Conservation (phyloP, 139 green algal genomes). For the Closterium sp. region DNA sequence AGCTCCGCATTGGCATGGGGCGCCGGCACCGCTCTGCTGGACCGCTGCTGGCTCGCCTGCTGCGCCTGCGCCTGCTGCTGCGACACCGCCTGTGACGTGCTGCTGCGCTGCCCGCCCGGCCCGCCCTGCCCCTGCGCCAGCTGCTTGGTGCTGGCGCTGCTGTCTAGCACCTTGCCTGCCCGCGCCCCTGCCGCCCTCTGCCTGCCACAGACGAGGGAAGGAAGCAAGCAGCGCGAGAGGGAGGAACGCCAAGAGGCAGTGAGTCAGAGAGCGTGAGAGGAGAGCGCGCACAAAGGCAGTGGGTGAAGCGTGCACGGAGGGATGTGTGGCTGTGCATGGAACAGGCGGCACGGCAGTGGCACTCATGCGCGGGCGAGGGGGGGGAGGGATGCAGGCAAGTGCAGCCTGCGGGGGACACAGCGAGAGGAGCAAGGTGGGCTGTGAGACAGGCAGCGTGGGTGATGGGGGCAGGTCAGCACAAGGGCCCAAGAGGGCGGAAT, state of each 20-base stretch:
- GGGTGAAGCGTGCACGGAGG: too few relatives aligned
- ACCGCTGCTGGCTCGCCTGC: not conserved
- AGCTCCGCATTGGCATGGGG: slow-evolving; percentile 37
- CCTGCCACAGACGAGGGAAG: not conserved
- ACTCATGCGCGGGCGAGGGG: not conserved
- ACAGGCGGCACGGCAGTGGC: too few relatives aligned
- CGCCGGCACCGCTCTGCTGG: slow-evolving; percentile 13
- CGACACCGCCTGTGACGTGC: too few relatives aligned
- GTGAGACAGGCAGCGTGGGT: too few relatives aligned
- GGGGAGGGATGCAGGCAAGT: not conserved
- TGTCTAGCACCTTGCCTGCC: not conserved
- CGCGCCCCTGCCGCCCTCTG: not conserved
- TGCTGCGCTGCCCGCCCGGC: not conserved
- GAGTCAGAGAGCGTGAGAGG: too few relatives aligned
- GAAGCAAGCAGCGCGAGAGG: not conserved
- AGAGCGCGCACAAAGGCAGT: too few relatives aligned
- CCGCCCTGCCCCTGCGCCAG: not conserved
- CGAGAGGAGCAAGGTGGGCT: too few relatives aligned
- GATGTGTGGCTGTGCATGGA: too few relatives aligned
- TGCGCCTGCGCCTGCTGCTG: slow-evolving; percentile 2
- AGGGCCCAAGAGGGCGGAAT: too few relatives aligned
- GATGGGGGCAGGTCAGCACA: too few relatives aligned
- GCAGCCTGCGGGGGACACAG: too few relatives aligned
- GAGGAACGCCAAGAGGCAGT: not conserved
- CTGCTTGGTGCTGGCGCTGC: not conserved